Evolutionary conservation across 2,329 filamentous ascomycete species (phyloP).

Genomic region (Xylaria sp.): DNA sequence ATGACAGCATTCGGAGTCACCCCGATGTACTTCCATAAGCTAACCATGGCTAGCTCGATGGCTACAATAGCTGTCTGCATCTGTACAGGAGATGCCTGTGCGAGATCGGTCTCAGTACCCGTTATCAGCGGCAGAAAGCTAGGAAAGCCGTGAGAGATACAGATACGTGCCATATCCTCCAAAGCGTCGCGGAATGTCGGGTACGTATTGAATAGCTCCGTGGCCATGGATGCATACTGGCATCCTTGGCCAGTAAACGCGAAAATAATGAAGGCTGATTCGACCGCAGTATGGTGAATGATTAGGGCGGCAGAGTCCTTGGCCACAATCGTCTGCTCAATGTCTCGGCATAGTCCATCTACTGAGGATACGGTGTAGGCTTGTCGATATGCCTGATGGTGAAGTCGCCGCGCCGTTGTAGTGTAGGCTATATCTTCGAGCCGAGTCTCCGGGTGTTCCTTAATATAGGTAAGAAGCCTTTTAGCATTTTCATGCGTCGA

Average conservation of each 20-base stretch:
- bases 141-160: conserved; percentile 17
- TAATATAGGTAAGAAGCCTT: conserved; percentile 29
- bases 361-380: conserved; percentile 10
- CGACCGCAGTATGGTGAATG: conserved; percentile 42
- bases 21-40: conserved; percentile 18
- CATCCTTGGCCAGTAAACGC: conserved; percentile 44
- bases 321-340: conserved; percentile 56
- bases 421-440: conserved; percentile 39
- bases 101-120: background rate
- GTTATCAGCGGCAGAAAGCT: conserved; percentile 25
- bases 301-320: conserved; percentile 53
- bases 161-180: conserved; percentile 10
- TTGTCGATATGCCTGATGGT: conserved; percentile 24
- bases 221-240: conserved; percentile 39
- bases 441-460: conserved; percentile 11
- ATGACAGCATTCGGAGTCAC: conserved; percentile 22
- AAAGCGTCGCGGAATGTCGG: conserved; percentile 42
- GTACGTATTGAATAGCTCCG: conserved; percentile 34
- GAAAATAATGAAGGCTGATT: conserved; percentile 40
- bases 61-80: conserved; percentile 23
- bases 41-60: conserved; percentile 21
- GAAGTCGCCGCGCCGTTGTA: conserved; percentile 37
- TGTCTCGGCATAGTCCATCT: conserved; percentile 54
- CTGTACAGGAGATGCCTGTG: conserved; percentile 2
- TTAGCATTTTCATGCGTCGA: conserved; percentile 29